phyloP scores from a whole-genome alignment of 2,329 filamentous ascomycete genomes.

The Apiospora pterosperma region DNA sequence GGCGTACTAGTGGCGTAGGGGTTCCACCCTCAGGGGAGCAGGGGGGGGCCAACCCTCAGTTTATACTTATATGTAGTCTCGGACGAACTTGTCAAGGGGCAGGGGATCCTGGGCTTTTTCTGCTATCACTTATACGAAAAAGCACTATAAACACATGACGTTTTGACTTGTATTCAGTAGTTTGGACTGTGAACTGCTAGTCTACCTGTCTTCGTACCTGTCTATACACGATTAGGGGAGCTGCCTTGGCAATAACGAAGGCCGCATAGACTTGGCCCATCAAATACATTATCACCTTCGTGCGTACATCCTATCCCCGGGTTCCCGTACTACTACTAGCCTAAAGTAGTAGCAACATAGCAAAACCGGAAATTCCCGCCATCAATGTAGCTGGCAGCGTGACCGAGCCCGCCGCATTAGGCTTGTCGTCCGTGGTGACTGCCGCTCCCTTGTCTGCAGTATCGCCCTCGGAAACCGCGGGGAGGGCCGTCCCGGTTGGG shows the following conservation, averaged over 20 bases:
- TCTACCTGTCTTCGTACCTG: not conserved
- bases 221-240: not conserved
- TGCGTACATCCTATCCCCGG: no score
- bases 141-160: not conserved
- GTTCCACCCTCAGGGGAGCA: no score
- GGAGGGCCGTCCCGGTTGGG: not conserved
- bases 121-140: not conserved
- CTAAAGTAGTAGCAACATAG: not conserved
- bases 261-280: not conserved
- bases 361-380: not conserved
- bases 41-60: no score
- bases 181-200: not conserved
- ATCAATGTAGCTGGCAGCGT: not conserved
- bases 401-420: not conserved
- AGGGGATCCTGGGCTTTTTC: not conserved
- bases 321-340: not conserved
- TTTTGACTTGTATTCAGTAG: not conserved
- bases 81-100: not conserved
- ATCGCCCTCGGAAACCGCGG: not conserved
- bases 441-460: not conserved
- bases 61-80: no score
- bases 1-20: no score
- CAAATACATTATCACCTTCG: not conserved
- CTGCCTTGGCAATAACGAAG: not conserved
- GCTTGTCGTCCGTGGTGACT: not conserved